phyloP scores from a whole-genome alignment of 495 filamentous ascomycete genomes.

The Bathelium albidoporum region DNA sequence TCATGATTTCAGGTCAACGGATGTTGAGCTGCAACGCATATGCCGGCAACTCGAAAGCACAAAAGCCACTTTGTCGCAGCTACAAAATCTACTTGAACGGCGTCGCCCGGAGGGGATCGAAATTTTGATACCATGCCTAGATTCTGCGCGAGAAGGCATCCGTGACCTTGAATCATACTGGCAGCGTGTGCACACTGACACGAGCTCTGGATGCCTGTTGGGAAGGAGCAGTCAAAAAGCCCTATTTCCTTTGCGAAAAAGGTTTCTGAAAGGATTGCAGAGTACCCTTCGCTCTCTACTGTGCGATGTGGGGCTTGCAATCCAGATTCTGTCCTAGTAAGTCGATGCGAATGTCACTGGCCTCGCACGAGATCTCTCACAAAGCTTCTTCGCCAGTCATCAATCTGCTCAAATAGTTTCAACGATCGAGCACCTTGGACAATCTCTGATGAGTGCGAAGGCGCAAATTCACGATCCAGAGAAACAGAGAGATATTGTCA shows the following conservation, averaged over 20 bases:
- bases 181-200: background rate
- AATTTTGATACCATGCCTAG: background rate
- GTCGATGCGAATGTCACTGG: background rate
- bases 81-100: background rate
- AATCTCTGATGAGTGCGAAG: background rate
- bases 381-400: background rate
- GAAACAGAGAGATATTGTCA: background rate
- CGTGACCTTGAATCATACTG: background rate
- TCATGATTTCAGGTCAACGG: background rate
- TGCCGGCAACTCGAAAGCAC: conserved; percentile 1
- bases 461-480: background rate
- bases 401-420: background rate
- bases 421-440: background rate
- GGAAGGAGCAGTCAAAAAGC: background rate
- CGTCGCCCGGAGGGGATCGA: background rate
- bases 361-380: background rate
- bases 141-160: background rate
- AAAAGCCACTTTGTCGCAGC: background rate
- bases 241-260: background rate
- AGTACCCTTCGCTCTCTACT: background rate
- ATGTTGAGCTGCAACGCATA: background rate
- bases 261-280: background rate
- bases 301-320: background rate
- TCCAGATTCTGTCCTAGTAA: background rate
- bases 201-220: background rate